Base-by-base conservation (phyloP, 106 monocot species). In the Acorus calamus region DNA sequence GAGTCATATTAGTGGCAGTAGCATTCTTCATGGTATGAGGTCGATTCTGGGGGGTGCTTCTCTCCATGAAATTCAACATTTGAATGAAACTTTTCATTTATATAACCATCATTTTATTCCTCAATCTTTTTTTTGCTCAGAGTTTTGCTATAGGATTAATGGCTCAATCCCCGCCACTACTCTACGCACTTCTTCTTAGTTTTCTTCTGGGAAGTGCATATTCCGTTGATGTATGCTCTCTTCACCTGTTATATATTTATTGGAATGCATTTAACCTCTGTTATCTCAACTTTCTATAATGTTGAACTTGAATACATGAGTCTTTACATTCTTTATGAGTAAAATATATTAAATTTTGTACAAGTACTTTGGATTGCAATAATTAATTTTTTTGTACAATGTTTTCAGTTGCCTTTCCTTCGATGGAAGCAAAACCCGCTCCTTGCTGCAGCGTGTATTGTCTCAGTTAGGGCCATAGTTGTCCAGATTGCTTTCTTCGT, bases 161-260 rank as follows among this genome's bases (percentile, higher is more conserved):
- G 56, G 73, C 74, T 58, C 63, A 67, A 50, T 79, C 83, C n/a
- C 76, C 76, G 57, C 79, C 83, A 11, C 44, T 79, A 11, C 45
- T 84, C 0, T 50, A 11, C 69, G 83, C 83, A 44, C 72, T 79
- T 13, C 11, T 71, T 43, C 57, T 72, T 42, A 75, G 74, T 50
- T 84, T 76, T 69, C 4, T 81, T 57, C 81, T 81, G 7, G 81
- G 81, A 81, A 81, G 72, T 68, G 76, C 69, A 50, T 81, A 81
- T 61, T 81, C 81, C 4, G 55, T 81, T 53, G 47, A 77, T 55
- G 81, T 76, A 64, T 63, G 66, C n/a, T 43, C 42, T 43, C 3
- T 55, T 11, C 47, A 4, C 14, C 13, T 3, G 9, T 42, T 28
- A 8, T 2, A 7, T 3, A 7, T 44, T 9, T 44, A 11, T 7